A percentile compares a stretch with the other conserved stretches of the same genome.
These are phyloP conservation scores for Cercospora citrullina DNA, from an alignment of 2,329 filamentous ascomycete genomes.

Conservation along the genomic window DNA sequence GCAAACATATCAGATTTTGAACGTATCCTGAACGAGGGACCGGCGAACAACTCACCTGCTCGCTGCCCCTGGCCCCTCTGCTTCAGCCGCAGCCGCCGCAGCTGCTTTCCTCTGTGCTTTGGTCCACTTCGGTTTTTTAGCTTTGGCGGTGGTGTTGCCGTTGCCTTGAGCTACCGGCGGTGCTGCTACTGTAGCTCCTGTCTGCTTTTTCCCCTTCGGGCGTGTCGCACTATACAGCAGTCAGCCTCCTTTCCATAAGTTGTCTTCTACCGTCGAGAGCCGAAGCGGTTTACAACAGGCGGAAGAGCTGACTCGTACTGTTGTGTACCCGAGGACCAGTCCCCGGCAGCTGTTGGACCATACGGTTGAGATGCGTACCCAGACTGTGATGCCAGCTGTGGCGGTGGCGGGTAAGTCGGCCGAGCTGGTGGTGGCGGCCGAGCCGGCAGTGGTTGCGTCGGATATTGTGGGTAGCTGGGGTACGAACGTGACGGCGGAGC, in stretches of 20 bases:
- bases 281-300: slow-evolving; percentile 15
- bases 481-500: not conserved
- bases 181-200: slow-evolving; percentile 1
- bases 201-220: not conserved
- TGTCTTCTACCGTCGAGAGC: slow-evolving; percentile 1
- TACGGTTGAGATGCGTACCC: slow-evolving; percentile 15
- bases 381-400: slow-evolving; percentile 7
- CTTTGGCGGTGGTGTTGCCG: not conserved
- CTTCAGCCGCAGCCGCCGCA: not conserved
- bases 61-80: not conserved
- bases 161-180: not conserved
- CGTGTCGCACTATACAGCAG: slow-evolving; percentile 9
- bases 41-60: slow-evolving; percentile 11
- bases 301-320: slow-evolving; percentile 15
- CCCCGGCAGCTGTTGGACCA: slow-evolving; percentile 13
- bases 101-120: slow-evolving; percentile 15
- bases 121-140: slow-evolving; percentile 8
- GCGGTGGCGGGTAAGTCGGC: not conserved
- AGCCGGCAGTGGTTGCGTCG: slow-evolving; percentile 4
- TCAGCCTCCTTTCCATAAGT: slow-evolving; percentile 13
- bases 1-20: not conserved
- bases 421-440: slow-evolving; percentile 1
- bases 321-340: slow-evolving; percentile 13
- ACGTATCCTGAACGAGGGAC: not conserved
- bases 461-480: slow-evolving; percentile 5